Percentiles rank a stretch among this genome's conserved stretches.
Conservation (phyloP, 2,329 filamentous ascomycete genomes). For the Trichoderma atroviride region DNA sequence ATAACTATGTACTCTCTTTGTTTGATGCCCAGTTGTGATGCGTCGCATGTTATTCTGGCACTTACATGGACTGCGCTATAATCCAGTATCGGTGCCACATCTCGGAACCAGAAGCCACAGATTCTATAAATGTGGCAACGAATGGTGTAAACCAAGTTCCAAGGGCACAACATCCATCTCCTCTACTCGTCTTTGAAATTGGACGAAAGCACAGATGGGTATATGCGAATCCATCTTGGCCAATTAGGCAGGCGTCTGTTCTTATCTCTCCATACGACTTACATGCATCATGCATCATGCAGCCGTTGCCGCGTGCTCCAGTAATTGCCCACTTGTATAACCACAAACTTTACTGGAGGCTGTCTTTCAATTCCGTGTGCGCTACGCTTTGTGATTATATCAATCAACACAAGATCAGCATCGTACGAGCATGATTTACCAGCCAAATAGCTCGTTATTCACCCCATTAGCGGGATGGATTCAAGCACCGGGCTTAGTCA, state of each 20-base stretch:
- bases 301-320: not conserved
- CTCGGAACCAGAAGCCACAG: not conserved
- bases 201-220: not conserved
- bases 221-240: not conserved
- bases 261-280: not conserved
- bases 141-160: not conserved
- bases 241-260: not conserved
- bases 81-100: not conserved
- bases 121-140: not conserved
- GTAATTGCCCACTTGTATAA: not conserved
- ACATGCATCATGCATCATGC: constrained; percentile 20
- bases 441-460: not conserved
- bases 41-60: not conserved
- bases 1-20: too few relatives aligned
- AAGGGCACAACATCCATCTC: not conserved
- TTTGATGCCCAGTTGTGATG: not conserved
- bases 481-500: constrained; percentile 7
- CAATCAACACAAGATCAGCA: not conserved
- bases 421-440: not conserved
- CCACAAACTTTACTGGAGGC: not conserved
- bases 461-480: not conserved
- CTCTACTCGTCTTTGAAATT: not conserved
- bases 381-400: not conserved
- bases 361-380: not conserved
- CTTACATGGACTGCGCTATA: not conserved